phyloP scores from a whole-genome alignment of 495 filamentous ascomycete genomes.

The Hapsidospora chrysogenum region DNA sequence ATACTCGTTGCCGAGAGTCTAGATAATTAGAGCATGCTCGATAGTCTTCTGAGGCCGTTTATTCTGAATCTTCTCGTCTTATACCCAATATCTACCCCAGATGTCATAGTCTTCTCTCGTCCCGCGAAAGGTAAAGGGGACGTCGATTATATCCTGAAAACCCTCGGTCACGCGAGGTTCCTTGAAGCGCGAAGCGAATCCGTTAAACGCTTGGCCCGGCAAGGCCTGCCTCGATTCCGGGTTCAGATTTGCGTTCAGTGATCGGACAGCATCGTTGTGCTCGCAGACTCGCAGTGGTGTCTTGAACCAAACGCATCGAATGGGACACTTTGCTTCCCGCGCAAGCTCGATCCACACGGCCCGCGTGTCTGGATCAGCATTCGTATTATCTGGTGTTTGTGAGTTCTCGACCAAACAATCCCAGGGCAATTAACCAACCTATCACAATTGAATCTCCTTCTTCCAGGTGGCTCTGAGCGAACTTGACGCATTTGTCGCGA shows the following conservation, averaged over 20 bases:
- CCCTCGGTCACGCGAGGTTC: slow-evolving; percentile 62
- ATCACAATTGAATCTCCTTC: slow-evolving; percentile 54
- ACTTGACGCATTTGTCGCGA: slow-evolving; percentile 68
- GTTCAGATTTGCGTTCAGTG: slow-evolving; percentile 58
- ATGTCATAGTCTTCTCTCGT: slow-evolving; percentile 38
- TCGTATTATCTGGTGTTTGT: slow-evolving; percentile 64
- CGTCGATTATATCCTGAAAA: slow-evolving; percentile 58
- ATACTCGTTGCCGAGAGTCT: no score
- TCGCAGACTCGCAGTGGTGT: slow-evolving; percentile 54
- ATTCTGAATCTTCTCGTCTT: no score
- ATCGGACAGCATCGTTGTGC: slow-evolving; percentile 79
- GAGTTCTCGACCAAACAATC: not conserved
- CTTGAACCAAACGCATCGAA: slow-evolving; percentile 78
- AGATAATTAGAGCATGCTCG: no score
- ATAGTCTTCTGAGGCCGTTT: no score
- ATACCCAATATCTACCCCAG: slow-evolving; percentile 62
- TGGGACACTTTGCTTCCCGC: slow-evolving; percentile 47
- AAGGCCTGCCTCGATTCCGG: slow-evolving; percentile 62
- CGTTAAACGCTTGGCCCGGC: slow-evolving; percentile 62
- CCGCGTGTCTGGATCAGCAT: slow-evolving; percentile 61
- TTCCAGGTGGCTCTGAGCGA: slow-evolving; percentile 44
- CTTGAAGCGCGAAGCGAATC: slow-evolving; percentile 51
- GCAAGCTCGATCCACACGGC: slow-evolving; percentile 61
- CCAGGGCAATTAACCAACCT: slow-evolving; percentile 27
- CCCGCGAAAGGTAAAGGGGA: slow-evolving; percentile 41